Evolutionary conservation across 2,329 filamentous ascomycete species (phyloP).

Genomic region (Colletotrichum spinosum): DNA sequence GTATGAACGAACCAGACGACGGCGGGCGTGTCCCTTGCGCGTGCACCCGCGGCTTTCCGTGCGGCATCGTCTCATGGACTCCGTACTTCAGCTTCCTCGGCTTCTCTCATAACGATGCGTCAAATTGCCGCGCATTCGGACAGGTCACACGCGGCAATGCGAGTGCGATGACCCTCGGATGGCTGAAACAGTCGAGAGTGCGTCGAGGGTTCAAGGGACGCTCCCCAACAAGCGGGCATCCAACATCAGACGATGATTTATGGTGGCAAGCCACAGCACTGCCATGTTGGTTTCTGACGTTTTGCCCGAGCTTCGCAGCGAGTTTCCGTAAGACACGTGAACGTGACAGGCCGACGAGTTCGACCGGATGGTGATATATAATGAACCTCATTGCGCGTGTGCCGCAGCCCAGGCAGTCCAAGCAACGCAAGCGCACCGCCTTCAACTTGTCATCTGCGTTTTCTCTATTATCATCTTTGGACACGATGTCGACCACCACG

Average conservation of each 20-base stretch:
- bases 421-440: too few relatives aligned
- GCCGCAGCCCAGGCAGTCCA: background rate
- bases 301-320: constrained; percentile 18
- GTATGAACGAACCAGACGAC: too few relatives aligned
- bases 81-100: background rate
- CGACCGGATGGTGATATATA: constrained; percentile 27
- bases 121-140: background rate
- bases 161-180: constrained; percentile 17
- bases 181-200: constrained; percentile 9
- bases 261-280: background rate
- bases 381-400: background rate
- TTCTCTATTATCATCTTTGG: background rate
- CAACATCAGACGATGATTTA: background rate
- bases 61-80: too few relatives aligned
- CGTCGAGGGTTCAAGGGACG: background rate
- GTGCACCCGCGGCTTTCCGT: too few relatives aligned
- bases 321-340: constrained; percentile 18
- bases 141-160: constrained; percentile 13
- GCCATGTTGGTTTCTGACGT: background rate
- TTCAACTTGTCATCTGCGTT: too few relatives aligned
- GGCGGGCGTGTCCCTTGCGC: too few relatives aligned
- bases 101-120: too few relatives aligned
- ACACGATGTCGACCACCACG: background rate
- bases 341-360: constrained; percentile 23
- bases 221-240: background rate